Evolutionary conservation across 371 early-diverging fungal species (phyloP), one percentile per base, ranked within the genome.

Genomic region (Rhizopus stolonifer): DNA sequence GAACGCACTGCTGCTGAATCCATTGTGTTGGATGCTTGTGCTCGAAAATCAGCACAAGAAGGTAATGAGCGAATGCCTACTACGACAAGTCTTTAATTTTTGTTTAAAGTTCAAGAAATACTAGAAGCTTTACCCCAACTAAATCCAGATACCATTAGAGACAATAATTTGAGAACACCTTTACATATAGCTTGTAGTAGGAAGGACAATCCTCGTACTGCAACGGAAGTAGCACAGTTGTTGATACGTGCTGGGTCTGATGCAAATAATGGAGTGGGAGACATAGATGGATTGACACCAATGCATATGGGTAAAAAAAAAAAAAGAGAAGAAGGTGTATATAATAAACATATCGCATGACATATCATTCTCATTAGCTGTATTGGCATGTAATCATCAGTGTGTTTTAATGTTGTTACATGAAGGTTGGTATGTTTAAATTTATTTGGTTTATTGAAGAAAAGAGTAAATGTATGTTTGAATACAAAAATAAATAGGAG

Each of bases 201-300:
- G 52, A 57, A 49, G 47, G 77, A 77, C 50, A 64, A 77, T 53
- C 49, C 52, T 21, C 47, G 33, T 23, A 54, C 64, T 24, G 74
- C 74, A 43, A 69, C 71, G 0, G 50, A 47, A 4, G 60, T 77
- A 23, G 74, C 77, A 14, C 56, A 60, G 22, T 33, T 73, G 11
- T 49, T 77, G 29, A 65, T 77, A 23, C 43, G 46, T 8, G 56
- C 60, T 24, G 77, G 77, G 1, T 58, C 74, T 11, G 77, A 77
- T 58, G 69, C 73, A 21, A 73, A 77, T 48, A 77, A 77, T 67
- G 77, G 74, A 11, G 68, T 73, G 8, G 74, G 77, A 1, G 77
- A 77, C 56, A 55, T 64, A 1, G 72, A 77, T 55, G 77, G 77
- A 19, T 49, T 73, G 17, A 65, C 67, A 34, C 77, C 77, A 13